Percentiles rank a stretch among this genome's conserved stretches.
Evolutionary conservation across 2,329 filamentous ascomycete genomes (phyloP).

Genomic region (Phaeomoniella chlamydospora): DNA sequence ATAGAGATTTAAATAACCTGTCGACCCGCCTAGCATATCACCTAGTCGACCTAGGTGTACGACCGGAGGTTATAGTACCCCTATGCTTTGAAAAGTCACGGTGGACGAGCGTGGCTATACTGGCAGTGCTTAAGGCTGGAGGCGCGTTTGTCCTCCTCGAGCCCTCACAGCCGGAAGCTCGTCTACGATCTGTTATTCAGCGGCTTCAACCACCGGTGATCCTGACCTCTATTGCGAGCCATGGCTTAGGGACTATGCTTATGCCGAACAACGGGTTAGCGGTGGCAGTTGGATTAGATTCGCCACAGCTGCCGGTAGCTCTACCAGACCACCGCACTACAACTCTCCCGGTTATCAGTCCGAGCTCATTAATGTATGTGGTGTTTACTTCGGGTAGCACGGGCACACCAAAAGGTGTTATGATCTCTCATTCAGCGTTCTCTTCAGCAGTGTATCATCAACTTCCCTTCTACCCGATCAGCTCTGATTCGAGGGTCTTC

Average conservation of each 20-base stretch:
- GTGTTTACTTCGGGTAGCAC: conserved; percentile 23
- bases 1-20: neutral
- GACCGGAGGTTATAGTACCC: neutral
- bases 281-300: neutral
- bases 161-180: conserved; percentile 51
- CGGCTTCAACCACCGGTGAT: neutral
- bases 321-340: no score
- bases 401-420: conserved; percentile 21
- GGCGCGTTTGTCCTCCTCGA: conserved; percentile 68
- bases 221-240: neutral
- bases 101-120: conserved; percentile 37
- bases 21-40: neutral
- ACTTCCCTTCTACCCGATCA: conserved; percentile 8
- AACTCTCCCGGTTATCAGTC: conserved; percentile 6
- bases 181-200: conserved; percentile 45
- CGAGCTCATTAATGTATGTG: conserved; percentile 37
- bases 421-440: conserved; percentile 19
- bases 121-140: conserved; percentile 60
- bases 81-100: neutral
- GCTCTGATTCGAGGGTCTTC: conserved; percentile 15
- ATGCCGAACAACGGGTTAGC: neutral
- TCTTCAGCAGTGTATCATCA: conserved; percentile 18
- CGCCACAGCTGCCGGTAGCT: neutral
- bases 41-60: neutral
- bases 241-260: no score